Evolutionary conservation across 257 asterid species (phyloP).

Genomic region (Primulina eburnea): DNA sequence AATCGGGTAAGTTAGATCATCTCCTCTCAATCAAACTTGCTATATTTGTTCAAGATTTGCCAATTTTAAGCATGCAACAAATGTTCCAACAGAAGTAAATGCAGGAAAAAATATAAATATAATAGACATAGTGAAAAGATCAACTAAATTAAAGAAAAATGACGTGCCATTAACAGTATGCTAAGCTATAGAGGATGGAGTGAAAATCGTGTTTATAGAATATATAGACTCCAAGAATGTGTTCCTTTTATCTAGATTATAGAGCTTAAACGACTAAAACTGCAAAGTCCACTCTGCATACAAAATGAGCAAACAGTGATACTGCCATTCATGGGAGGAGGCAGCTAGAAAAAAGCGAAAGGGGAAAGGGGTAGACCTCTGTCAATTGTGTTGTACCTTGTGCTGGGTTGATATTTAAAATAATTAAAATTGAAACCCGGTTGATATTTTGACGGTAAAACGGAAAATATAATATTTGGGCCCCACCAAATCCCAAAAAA

Average conservation of each 20-base stretch:
- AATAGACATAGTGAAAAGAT: neutral
- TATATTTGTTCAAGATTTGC: neutral
- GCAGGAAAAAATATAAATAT: constrained; percentile 5
- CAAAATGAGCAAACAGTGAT: neutral
- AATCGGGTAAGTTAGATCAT: neutral
- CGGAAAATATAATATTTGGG: neutral
- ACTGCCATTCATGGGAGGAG: neutral
- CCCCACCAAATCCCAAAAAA: neutral
- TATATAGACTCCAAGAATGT: neutral
- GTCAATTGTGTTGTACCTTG: neutral
- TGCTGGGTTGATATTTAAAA: neutral
- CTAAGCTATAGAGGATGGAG: neutral
- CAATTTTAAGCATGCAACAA: neutral
- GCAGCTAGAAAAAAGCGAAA: neutral
- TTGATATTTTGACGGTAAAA: too few relatives aligned
- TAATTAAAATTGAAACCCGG: too few relatives aligned
- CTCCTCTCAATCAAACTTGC: neutral
- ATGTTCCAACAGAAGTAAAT: constrained; percentile 10
- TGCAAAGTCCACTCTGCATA: neutral
- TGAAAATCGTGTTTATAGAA: neutral
- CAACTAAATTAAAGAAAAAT: neutral
- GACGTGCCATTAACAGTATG: neutral
- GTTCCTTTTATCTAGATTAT: neutral
- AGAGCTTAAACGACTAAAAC: neutral
- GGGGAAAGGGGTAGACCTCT: neutral